Percentiles rank a stretch among this genome's conserved stretches.
phyloP scores from a whole-genome alignment of 2,329 filamentous ascomycete genomes.

The Daldinia eschscholtzii region DNA sequence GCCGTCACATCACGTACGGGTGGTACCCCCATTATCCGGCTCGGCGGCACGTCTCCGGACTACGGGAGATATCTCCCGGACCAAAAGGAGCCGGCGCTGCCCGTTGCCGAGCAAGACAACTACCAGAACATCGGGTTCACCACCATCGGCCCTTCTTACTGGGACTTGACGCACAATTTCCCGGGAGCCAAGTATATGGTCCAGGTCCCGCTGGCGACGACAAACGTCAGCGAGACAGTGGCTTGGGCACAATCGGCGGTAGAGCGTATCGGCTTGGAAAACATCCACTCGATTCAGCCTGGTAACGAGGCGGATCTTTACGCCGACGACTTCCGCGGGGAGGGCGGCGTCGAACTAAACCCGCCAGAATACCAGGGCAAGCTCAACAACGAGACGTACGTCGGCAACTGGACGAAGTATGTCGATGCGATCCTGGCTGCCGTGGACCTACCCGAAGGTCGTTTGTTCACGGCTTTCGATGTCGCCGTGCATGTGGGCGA shows the following conservation, averaged over 20 bases:
- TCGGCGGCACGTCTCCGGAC: slow-evolving; percentile 55
- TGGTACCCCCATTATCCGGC: slow-evolving; percentile 53
- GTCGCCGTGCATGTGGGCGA: slow-evolving; percentile 48
- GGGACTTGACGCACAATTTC: slow-evolving; percentile 52
- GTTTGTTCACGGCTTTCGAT: slow-evolving; percentile 56
- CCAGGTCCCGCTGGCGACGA: slow-evolving; percentile 54
- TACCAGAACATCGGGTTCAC: slow-evolving; percentile 54
- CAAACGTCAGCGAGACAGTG: slow-evolving; percentile 53
- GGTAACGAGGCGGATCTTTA: slow-evolving; percentile 56
- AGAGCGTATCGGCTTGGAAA: slow-evolving; percentile 49
- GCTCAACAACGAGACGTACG: slow-evolving; percentile 53
- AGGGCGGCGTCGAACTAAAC: slow-evolving; percentile 46
- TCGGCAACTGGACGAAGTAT: slow-evolving; percentile 54
- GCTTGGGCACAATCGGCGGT: slow-evolving; percentile 53
- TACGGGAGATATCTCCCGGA: slow-evolving; percentile 53
- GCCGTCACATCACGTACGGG: slow-evolving; percentile 53
- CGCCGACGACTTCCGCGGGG: slow-evolving; percentile 46
- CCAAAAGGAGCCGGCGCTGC: slow-evolving; percentile 51
- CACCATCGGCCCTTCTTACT: slow-evolving; percentile 54
- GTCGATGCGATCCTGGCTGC: slow-evolving; percentile 49
- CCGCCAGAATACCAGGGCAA: slow-evolving; percentile 54
- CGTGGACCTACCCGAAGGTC: slow-evolving; percentile 47
- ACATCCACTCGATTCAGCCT: slow-evolving; percentile 54
- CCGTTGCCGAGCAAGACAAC: slow-evolving; percentile 53
- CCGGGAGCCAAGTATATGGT: slow-evolving; percentile 53